Base-by-base conservation (phyloP, 2,329 filamentous ascomycete species). In the Cytospora piceae region DNA sequence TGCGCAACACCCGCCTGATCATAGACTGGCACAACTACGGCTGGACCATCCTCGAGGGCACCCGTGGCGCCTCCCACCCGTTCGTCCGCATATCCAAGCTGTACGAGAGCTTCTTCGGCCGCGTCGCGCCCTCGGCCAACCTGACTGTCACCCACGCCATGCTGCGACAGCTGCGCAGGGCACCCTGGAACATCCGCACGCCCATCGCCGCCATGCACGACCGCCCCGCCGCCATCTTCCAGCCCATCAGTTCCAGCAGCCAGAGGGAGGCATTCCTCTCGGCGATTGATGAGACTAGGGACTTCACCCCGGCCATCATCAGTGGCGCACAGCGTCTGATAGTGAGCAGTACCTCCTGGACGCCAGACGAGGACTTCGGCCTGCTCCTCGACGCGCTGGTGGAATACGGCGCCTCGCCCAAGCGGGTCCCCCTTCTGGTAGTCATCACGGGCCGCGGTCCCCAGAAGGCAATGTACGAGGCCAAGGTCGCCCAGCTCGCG, bases 21-120 rank as follows among this genome's bases (percentile, higher is more conserved):
- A 91, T 98, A 63, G 95, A 99, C 80, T 99, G 95, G 95, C 95
- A 99, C 81, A 99, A 99, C 78, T 98, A 97, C 77, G 95, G 94
- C 71, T 97, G 94, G 83, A 94, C 93, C 11, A 96, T 99, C 71
- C 86, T 99, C 4, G 91, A 85, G 6, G 82, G 85, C 57, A 86
- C 84, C 58, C 79, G 81, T 29, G 83, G 86, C 51, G 69, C 78
- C 2, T 77, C 74, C 7, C 92, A 96, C 73, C 90, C 90, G 0
- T 84, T 97, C n/a, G 93, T 97, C 11, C 83, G 79, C 32, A 74
- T 96, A 11, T 91, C 94, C 29, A 88, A 87, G 69, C 83, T 83
- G 73, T 97, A 97, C 74, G 95, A 99, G 78, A 85, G 82, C 46
- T 75, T 83, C 17, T 86, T 96, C 51, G 90, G 91, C 58, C 85